A percentile compares a stretch with the other conserved stretches of the same genome.
Evolutionary conservation across 805 yeast genomes (phyloP).

Genomic region (Saturnispora bothae): DNA sequence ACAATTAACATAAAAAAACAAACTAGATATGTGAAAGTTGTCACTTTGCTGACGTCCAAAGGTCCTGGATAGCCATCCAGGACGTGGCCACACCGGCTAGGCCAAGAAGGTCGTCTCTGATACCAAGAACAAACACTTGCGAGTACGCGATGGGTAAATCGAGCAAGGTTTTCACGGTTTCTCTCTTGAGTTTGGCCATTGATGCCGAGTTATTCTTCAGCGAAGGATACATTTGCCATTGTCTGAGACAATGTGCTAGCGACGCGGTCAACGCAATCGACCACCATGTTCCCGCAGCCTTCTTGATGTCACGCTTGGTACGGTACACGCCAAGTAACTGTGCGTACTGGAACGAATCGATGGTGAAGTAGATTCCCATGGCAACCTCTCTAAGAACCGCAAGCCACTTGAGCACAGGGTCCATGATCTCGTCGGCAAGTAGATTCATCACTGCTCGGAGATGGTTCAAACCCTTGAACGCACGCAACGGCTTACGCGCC

Average conservation of each 20-base stretch:
- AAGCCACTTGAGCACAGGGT: constrained; percentile 41
- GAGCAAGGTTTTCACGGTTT: constrained; percentile 63
- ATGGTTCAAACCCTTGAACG: constrained; percentile 70
- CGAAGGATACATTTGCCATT: constrained; percentile 33
- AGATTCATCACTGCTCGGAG: constrained; percentile 58
- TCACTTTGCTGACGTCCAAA: constrained; percentile 37
- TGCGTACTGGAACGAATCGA: constrained; percentile 49
- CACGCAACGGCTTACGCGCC: constrained; percentile 68
- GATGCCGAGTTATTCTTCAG: constrained; percentile 7
- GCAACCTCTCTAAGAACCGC: constrained; percentile 48
- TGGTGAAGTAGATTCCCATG: constrained; percentile 49
- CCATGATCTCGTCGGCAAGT: constrained; percentile 59
- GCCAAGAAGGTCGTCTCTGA: constrained; percentile 74
- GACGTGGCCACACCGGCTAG: constrained; percentile 80
- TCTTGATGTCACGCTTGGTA: constrained; percentile 35
- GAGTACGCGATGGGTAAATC: constrained; percentile 71
- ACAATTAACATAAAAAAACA: background rate
- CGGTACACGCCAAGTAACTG: constrained; percentile 3
- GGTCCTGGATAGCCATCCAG: constrained; percentile 60
- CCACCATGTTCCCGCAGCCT: constrained; percentile 67
- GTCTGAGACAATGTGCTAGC: constrained; percentile 47
- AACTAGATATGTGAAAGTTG: background rate
- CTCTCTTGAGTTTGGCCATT: constrained; percentile 36
- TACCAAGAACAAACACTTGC: constrained; percentile 46
- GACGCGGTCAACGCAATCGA: constrained; percentile 57